Conservation (phyloP, 306 rosid species). For the Dicorynia guianensis region DNA sequence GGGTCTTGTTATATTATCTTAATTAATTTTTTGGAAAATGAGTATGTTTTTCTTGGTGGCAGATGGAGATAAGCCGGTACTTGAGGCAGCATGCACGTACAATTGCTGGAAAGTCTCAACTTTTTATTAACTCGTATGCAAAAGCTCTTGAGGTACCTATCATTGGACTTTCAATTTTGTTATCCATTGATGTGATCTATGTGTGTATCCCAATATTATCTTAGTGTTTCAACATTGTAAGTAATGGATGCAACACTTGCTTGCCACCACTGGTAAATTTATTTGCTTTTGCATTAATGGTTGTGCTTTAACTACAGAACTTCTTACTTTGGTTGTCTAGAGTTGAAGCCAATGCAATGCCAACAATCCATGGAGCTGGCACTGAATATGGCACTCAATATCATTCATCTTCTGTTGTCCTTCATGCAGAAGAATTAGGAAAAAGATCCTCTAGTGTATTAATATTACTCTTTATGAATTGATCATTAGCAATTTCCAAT, state of each 20-base stretch:
- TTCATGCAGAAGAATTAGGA: neutral
- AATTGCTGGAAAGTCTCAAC: conserved; percentile 92
- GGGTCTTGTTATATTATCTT: conserved; percentile 5
- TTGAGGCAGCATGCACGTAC: conserved; percentile 93
- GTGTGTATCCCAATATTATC: neutral
- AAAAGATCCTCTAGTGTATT: neutral
- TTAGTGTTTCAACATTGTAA: neutral
- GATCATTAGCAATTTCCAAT: no score
- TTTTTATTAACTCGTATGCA: conserved; percentile 93
- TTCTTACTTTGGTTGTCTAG: neutral
- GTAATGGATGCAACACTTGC: neutral
- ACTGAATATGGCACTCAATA: neutral
- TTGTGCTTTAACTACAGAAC: neutral
- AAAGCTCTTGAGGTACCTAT: conserved; percentile 90
- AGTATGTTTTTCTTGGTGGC: conserved; percentile 42
- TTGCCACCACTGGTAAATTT: neutral
- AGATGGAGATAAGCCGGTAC: conserved; percentile 98
- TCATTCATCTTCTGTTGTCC: neutral
- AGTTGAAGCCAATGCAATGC: no score
- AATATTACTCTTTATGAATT: neutral
- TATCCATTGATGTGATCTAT: neutral
- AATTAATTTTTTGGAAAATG: neutral
- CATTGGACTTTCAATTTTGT: neutral
- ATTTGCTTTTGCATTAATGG: neutral
- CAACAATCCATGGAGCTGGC: neutral